Conservation (phyloP, 371 early-diverging fungal genomes). For the Dichotomocladium elegans region DNA sequence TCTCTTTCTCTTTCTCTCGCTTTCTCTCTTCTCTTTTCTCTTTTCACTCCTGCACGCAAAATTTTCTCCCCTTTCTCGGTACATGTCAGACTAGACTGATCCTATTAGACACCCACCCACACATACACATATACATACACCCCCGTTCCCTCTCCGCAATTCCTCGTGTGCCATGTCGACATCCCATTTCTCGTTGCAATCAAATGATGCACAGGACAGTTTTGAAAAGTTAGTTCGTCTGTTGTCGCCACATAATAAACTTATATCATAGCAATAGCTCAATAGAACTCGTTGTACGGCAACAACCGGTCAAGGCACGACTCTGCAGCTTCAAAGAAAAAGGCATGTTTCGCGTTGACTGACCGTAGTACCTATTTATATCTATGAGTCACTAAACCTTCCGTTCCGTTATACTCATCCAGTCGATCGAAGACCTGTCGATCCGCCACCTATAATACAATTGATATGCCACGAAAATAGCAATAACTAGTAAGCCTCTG, state of each 20-base stretch:
- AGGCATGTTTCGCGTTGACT: conserved; percentile 22
- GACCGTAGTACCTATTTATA: not conserved
- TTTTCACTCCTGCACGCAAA: not conserved
- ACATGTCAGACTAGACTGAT: conserved; percentile 4
- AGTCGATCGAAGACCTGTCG: conserved; percentile 52
- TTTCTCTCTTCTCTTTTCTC: conserved; percentile 1
- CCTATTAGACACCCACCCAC: not conserved
- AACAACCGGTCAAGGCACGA: conserved; percentile 51
- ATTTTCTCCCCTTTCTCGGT: not conserved
- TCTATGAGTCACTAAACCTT: not conserved
- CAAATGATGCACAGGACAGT: conserved; percentile 4
- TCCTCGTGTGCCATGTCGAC: conserved; percentile 12
- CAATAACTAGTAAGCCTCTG: conserved; percentile 13
- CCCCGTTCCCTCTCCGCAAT: too few species aligned
- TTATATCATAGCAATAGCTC: not conserved
- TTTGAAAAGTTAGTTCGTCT: conserved; percentile 11
- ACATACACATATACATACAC: not conserved
- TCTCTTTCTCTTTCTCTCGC: not conserved
- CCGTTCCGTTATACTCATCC: not conserved
- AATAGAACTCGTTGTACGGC: conserved; percentile 32
- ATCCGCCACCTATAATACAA: conserved; percentile 49
- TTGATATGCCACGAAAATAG: conserved; percentile 13
- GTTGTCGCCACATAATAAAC: conserved; percentile 6
- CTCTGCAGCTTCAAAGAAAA: conserved; percentile 56
- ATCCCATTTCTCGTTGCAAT: conserved; percentile 7